Percentiles rank a stretch among this genome's conserved stretches.
These are phyloP conservation scores for Nothophytophthora sp. DNA, from an alignment of 352 stramenopile species.

Conservation along the genomic window DNA sequence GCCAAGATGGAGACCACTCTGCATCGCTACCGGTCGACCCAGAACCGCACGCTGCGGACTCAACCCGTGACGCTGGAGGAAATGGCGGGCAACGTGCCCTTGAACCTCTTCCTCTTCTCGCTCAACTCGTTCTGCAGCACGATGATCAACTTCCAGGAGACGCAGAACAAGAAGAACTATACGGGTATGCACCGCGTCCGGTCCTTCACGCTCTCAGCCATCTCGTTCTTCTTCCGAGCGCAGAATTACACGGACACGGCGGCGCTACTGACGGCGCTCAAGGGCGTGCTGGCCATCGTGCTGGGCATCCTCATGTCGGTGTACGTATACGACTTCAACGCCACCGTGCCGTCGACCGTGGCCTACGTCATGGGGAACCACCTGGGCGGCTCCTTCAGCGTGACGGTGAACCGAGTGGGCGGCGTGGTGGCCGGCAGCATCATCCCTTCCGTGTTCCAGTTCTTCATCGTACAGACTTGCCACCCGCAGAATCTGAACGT, in stretches of 20 bases:
- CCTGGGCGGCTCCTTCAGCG: conserved; percentile 53
- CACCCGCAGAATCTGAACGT: conserved; percentile 9
- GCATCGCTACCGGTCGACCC: conserved; percentile 33
- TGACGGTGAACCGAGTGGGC: conserved; percentile 50
- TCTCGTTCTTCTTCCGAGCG: conserved; percentile 38
- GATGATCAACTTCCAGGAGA: conserved; percentile 39
- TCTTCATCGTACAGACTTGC: conserved; percentile 50
- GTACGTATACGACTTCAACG: conserved; percentile 46
- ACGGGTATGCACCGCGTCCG: conserved; percentile 21
- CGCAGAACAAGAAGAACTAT: conserved; percentile 40
- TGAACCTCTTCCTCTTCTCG: too few species aligned
- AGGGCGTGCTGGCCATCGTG: conserved; percentile 30
- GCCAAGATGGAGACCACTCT: conserved; percentile 45
- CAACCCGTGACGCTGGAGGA: conserved; percentile 29
- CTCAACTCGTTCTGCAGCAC: conserved; percentile 51
- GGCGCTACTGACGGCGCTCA: too few species aligned
- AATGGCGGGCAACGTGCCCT: conserved; percentile 46
- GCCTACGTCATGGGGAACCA: conserved; percentile 57
- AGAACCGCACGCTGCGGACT: conserved; percentile 35
- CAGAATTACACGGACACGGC: too few species aligned
- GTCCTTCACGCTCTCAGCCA: conserved; percentile 20
- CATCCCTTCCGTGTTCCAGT: conserved; percentile 49
- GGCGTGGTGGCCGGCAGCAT: conserved; percentile 48
- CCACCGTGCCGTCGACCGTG: conserved; percentile 36
- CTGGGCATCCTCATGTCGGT: conserved; percentile 37